Evolutionary conservation across 345 rosid species (phyloP).

Genomic region (Tarenaya hassleriana): DNA sequence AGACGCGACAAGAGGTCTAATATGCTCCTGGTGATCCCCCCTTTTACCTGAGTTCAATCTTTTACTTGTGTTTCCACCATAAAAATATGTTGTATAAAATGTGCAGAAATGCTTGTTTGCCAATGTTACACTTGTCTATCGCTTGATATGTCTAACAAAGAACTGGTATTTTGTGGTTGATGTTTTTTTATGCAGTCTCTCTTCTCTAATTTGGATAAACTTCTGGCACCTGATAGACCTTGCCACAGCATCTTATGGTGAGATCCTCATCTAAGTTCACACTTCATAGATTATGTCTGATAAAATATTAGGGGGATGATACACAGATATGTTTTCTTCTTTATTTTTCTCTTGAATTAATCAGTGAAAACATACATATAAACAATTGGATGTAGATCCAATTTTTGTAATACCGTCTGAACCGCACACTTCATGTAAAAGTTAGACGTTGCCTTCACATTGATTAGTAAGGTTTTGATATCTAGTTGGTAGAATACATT

Average conservation of each 20-base stretch:
- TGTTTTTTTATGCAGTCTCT: conserved; percentile 53
- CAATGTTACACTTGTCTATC: conserved; percentile 3
- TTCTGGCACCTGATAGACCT: conserved; percentile 81
- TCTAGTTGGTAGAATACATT: too few relatives aligned
- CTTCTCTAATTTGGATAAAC: conserved; percentile 67
- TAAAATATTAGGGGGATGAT: not conserved
- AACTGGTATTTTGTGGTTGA: conserved; percentile 19
- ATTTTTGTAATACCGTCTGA: too few relatives aligned
- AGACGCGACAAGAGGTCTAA: conserved; percentile 91
- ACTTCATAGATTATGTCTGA: not conserved
- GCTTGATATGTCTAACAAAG: conserved; percentile 1
- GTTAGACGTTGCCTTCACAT: too few relatives aligned
- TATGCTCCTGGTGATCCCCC: conserved; percentile 74
- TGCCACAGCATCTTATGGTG: conserved; percentile 95
- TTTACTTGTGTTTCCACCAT: not conserved
- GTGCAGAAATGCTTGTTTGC: not conserved
- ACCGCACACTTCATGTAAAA: too few relatives aligned
- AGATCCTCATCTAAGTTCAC: conserved; percentile 14
- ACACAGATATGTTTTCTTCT: too few relatives aligned
- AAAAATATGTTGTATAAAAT: not conserved
- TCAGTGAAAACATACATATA: too few relatives aligned
- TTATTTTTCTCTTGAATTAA: too few relatives aligned
- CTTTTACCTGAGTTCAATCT: not conserved
- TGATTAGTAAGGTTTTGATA: too few relatives aligned
- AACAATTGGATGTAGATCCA: too few relatives aligned